Conservation (phyloP, 2,329 filamentous ascomycete genomes). For the Pleoardoris graminearum region DNA sequence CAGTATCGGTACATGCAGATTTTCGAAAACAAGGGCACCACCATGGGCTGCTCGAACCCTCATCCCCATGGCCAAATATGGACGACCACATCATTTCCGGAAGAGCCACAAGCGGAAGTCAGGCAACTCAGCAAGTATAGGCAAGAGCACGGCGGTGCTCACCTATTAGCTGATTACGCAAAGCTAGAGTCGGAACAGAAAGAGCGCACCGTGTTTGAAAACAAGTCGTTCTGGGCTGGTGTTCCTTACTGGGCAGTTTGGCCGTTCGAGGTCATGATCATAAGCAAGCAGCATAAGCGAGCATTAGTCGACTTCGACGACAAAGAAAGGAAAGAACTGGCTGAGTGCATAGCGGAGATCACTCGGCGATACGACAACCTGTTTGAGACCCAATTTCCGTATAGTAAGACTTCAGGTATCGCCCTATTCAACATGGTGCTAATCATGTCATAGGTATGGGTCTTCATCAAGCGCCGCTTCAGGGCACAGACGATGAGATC, state of each 20-base stretch:
- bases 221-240: conserved; percentile 79
- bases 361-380: conserved; percentile 94
- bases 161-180: conserved; percentile 86
- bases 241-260: conserved; percentile 98
- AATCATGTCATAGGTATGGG: conserved; percentile 68
- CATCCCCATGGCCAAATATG: conserved; percentile 97
- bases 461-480: conserved; percentile 90
- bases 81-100: conserved; percentile 88
- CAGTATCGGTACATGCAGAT: conserved; percentile 98
- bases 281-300: conserved; percentile 81
- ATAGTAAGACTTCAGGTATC: conserved; percentile 62
- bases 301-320: conserved; percentile 79
- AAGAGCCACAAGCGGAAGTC: conserved; percentile 83
- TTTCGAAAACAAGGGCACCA: conserved; percentile 96
- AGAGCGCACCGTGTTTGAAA: conserved; percentile 87
- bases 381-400: conserved; percentile 95
- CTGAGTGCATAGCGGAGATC: conserved; percentile 84
- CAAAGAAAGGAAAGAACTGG: conserved; percentile 72
- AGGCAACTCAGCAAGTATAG: conserved; percentile 78
- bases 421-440: conserved; percentile 5
- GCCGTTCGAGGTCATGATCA: conserved; percentile 93
- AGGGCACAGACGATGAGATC: conserved; percentile 78
- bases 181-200: conserved; percentile 77
- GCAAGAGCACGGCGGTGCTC: conserved; percentile 68
- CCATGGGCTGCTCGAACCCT: conserved; percentile 98